Conservation (phyloP, 2,329 filamentous ascomycete species). For the Diaporthe sp. region DNA sequence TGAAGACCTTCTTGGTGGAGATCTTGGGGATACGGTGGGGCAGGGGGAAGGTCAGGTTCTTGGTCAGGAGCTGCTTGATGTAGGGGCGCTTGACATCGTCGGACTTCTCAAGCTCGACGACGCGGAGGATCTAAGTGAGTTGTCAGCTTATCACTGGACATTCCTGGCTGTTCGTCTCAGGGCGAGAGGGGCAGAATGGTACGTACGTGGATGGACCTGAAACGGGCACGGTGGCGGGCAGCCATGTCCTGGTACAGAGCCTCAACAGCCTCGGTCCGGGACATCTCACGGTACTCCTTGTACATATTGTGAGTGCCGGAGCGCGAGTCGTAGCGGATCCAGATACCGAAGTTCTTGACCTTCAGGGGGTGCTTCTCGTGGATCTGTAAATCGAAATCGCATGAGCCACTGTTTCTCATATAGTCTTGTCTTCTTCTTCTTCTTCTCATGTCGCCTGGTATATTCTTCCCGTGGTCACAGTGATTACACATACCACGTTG, state of each 20-base stretch:
- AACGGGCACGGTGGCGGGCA: conserved; percentile 96
- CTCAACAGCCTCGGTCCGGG: conserved; percentile 94
- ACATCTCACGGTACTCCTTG: conserved; percentile 99
- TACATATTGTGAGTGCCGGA: conserved; percentile 99
- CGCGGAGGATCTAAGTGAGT: conserved; percentile 86
- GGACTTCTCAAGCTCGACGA: conserved; percentile 95
- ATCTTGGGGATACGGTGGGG: conserved; percentile 93
- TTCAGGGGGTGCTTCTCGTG: conserved; percentile 98
- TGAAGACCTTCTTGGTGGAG: conserved; percentile 90
- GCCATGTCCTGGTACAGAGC: conserved; percentile 99
- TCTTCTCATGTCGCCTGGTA: conserved; percentile 27
- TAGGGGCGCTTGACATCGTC: conserved; percentile 98
- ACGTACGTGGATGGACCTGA: conserved; percentile 98
- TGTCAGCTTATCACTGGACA: conserved; percentile 46
- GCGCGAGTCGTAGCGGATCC: conserved; percentile 99
- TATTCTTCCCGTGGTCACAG: conserved; percentile 28
- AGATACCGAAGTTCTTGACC: conserved; percentile 99
- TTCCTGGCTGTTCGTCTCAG: not conserved
- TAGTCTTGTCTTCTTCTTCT: not conserved
- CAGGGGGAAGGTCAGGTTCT: conserved; percentile 97
- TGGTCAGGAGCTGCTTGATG: conserved; percentile 98
- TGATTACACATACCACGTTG: conserved; percentile 82
- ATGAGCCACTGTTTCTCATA: conserved; percentile 36
- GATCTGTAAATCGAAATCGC: conserved; percentile 71
- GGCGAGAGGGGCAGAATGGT: conserved; percentile 32